Base-by-base conservation (phyloP, 805 yeast genomes). In the Candida golubevii region DNA sequence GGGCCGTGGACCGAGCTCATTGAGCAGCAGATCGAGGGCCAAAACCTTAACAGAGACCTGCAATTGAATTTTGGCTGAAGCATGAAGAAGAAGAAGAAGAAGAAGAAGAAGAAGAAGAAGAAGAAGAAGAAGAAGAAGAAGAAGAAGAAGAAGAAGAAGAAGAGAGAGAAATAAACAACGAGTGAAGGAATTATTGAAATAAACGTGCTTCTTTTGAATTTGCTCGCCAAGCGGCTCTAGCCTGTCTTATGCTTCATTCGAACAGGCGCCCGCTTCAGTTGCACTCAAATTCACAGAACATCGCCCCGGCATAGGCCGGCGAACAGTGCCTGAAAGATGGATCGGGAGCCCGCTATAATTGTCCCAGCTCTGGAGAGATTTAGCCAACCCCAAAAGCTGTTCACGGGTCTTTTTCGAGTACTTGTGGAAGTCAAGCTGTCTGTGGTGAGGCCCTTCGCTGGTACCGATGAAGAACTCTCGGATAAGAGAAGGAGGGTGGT, bases 1-100 rank as follows among this genome's bases (percentile, higher is more conserved):
- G 90, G 82, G 33, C 88, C 88, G 2, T 85, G 89, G 82, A 84
- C 91, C 0, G 87, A 83, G 58, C 81, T 83, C 78, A 76, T 85
- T 35, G 91, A 84, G 58, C 82, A 80, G 52, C 87, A 82, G 47
- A 74, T 79, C 46, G 64, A 65, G 39, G 48, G 41, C 14, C 46
- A 45, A 15, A 48, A 48, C 34, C 41, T 45, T 33, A 42, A 48
- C 31, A 33, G 41, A 33, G 48, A 44, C 15, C 42, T 37, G 42
- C 46, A 38, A 29, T 28, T 39, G 26, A 37, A 42, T 30, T 45
- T 48, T 15, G 32, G 32, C 32, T 29, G 23, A 18, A 18, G 23
- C 23, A n/a, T n/a, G n/a, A n/a, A n/a, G n/a, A n/a, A n/a, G n/a
- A n/a, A n/a, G n/a, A n/a, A n/a, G n/a, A n/a, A n/a, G n/a, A n/a